Base-by-base conservation (phyloP, 129 eudicot genomes). In the Sambucus nigra region DNA sequence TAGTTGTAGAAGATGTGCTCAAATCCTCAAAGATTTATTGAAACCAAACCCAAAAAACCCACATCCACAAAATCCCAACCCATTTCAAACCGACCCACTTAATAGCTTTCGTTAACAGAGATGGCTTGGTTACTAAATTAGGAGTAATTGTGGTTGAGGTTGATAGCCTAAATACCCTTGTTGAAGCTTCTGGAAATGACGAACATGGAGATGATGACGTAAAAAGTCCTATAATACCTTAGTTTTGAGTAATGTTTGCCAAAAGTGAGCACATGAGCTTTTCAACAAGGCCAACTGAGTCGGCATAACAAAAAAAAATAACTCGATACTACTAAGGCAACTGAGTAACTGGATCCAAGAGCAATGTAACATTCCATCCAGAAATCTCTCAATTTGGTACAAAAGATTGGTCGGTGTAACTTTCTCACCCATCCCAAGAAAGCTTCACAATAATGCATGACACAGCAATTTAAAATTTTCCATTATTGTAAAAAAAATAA, bases 401-500 rank as follows among this genome's bases (percentile, higher is more conserved):
- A 81, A 15, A 13, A 84, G 87, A 51, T 81, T 80, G 63, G 54
- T 35, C 1, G 6, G 14, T 8, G 72, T 66, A 19, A 45, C n/a
- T 53, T 61, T 66, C 28, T 88, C 94, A 1, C 72, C 75, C 94
- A 88, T 88, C 21, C 61, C 78, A 17, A 88, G 78, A 59, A 70
- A 38, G 70, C 32, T 5, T 93, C 94, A 61, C 78, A 79, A 46
- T 93, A 88, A 53, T 78, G 79, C 58, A 88, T 84, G 16, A 73
- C 54, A 10, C 74, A 65, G 19, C 58, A 51, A 88, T 76, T n/a
- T 23, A 11, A 16, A 76, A 58, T 0, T 50, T 52, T 59, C 79
- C 93, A 51, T 78, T 73, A 77, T 69, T 81, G 83, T 84, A 88
- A 54, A 87, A 84, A 69, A 81, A 84, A n/a, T n/a, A n/a, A n/a